Evolutionary conservation across 2,329 filamentous ascomycete genomes (phyloP).

Genomic region (Incumbomyces delicatus): DNA sequence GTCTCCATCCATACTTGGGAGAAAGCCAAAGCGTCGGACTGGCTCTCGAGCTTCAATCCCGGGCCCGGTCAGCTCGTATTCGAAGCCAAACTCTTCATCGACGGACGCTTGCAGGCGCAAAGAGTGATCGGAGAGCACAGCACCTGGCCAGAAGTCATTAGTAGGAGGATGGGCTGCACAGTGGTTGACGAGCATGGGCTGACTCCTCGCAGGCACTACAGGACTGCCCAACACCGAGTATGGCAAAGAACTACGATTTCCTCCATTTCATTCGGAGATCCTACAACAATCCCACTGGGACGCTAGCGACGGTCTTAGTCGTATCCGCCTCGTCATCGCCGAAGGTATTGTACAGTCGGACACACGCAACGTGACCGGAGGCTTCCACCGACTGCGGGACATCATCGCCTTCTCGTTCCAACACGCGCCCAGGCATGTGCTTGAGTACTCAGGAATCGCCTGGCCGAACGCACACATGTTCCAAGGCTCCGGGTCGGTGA

Average conservation of each 20-base stretch:
- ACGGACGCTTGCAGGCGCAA: constrained; percentile 47
- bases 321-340: constrained; percentile 66
- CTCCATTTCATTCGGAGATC: constrained; percentile 59
- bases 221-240: neutral
- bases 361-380: constrained; percentile 34
- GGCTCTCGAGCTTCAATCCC: constrained; percentile 48
- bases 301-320: constrained; percentile 58
- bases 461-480: constrained; percentile 70
- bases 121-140: constrained; percentile 11
- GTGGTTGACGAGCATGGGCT: constrained; percentile 43
- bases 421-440: constrained; percentile 64
- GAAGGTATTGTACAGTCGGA: constrained; percentile 49
- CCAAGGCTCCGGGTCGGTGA: constrained; percentile 26
- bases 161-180: constrained; percentile 36
- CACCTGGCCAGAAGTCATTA: constrained; percentile 36
- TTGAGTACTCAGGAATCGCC: constrained; percentile 64
- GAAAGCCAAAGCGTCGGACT: constrained; percentile 49
- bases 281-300: constrained; percentile 63
- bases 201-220: neutral
- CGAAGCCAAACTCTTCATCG: constrained; percentile 58
- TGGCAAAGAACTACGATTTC: constrained; percentile 51
- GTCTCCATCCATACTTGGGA: constrained; percentile 70
- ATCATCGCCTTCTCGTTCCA: constrained; percentile 73
- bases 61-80: constrained; percentile 49
- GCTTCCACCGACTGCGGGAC: constrained; percentile 61